Base-by-base conservation (phyloP, 495 filamentous ascomycete species). In the Hypoxylon lenormandii region DNA sequence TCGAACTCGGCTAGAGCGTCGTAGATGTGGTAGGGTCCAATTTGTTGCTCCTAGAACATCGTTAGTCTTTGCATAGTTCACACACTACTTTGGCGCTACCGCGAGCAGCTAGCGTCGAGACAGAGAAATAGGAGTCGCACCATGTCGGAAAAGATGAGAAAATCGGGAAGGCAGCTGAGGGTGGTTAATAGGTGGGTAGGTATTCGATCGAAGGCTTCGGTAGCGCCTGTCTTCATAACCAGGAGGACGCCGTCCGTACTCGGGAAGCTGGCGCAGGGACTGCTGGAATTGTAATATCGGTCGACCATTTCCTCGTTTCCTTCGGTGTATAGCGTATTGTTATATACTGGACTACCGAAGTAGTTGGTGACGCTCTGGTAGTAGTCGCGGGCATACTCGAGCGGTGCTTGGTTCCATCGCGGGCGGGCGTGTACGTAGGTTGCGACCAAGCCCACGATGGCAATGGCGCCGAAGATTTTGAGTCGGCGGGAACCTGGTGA, bases 161-260 rank as follows among this genome's bases (percentile, higher is more conserved):
- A 79, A 53, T 85, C 78, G 18, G 76, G 63, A 47, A 77, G 63
- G 62, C 84, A 85, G 48, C 63, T 78, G 45, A 82, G 70, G 1
- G 80, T 78, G 0, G 82, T 82, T 22, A 80, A 71, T 12, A 85
- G 72, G 38, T 85, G 83, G 5, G 79, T 82, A 23, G 84, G 79
- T 23, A 85, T 75, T 57, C 82, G 77, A 8, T 80, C 76, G 19
- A 77, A 79, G 30, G 81, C 78, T 66, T 85, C 80, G 33, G 79
- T 80, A n/a, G 82, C 82, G 56, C 84, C 83, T 16, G 83, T 81
- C 68, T 86, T 85, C 59, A 86, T 74, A 12, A 85, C 72, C 16
- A 78, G 38, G 8, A 78, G 72, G 6, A 78, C 43, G 37, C 72
- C 72, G 28, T 75, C 66, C 18, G 70, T 72, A 47, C 69, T 26